Evolutionary conservation across 148 eudicot species (phyloP), one percentile per base, ranked within the genome.

Genomic region (Rhododendron ferrugineum): DNA sequence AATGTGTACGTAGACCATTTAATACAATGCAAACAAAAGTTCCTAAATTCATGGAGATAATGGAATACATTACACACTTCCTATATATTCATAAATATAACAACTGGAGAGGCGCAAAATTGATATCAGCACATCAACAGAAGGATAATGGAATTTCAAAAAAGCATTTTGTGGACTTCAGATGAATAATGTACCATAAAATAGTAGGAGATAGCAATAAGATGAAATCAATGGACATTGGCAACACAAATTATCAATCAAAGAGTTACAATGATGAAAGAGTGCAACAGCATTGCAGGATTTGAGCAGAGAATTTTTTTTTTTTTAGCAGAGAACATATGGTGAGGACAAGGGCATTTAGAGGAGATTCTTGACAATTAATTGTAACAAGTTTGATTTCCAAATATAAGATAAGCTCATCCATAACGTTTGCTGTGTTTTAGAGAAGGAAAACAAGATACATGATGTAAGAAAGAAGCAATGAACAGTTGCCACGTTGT

Each of bases 281-380:
- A 6, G 18, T 83, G 62, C 79, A 72, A 32, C 37, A 9, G 47
- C 85, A 83, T 30, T 83, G 50, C 75, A 83, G 50, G 47, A 73
- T 34, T 47, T 49, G 66, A 68, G 16, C 76, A 28, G 47, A 70
- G 44, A 83, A 83, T 32, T 20, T 20, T 20, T 70, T 32, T 32
- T 32, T 32, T 32, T 32, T 32, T 32, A 68, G 16, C 76, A 28
- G 46, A 68, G 44, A 83, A 83, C 47, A 32, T 20, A 32, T 72
- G 62, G 9, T 72, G 18, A 15, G 30, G 46, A 42, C 23, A 66
- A 66, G 42, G 40, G 62, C 46, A 28, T 30, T 22, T 49, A 10
- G 52, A 30, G 20, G 66, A 20, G 46, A 10, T 37, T 82, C 54
- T 20, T 70, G 34, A 72, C 50, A 64, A 66, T 68, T 22, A 16